These are phyloP conservation scores for Xylaria hypoxylon DNA, from an alignment of 2,329 filamentous ascomycete genomes.

Conservation along the genomic window DNA sequence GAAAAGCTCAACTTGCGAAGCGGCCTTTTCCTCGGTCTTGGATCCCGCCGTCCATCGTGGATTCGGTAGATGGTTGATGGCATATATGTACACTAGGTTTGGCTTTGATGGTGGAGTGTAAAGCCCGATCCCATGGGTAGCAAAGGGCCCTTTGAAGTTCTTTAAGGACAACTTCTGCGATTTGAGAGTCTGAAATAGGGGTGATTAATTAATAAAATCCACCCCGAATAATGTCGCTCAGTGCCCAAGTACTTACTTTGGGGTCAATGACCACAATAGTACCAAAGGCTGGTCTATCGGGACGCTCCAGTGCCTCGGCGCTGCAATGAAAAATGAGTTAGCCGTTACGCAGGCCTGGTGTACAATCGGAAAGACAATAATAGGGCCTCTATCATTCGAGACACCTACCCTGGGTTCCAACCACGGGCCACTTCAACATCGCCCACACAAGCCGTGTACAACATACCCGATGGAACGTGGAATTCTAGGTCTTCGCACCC, in stretches of 20 bases:
- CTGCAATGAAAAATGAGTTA: constrained; percentile 29
- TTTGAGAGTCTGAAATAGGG: constrained; percentile 55
- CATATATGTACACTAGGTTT: constrained; percentile 66
- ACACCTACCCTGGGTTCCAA: constrained; percentile 46
- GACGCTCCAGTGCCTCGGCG: constrained; percentile 38
- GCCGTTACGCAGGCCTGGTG: background rate
- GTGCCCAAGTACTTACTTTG: constrained; percentile 53
- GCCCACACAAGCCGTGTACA: constrained; percentile 70
- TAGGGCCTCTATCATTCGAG: background rate
- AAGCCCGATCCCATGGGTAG: constrained; percentile 71
- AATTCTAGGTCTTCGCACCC: constrained; percentile 72
- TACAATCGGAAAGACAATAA: background rate
- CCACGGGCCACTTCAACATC: constrained; percentile 38
- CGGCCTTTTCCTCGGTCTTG: constrained; percentile 53
- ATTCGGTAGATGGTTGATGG: constrained; percentile 69
- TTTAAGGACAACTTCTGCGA: constrained; percentile 60
- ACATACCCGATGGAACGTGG: constrained; percentile 58
- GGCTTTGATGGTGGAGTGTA: constrained; percentile 58
- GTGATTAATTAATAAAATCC: background rate
- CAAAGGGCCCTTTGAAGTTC: constrained; percentile 64
- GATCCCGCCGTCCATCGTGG: constrained; percentile 50
- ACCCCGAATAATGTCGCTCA: background rate
- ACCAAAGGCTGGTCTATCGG: constrained; percentile 57
- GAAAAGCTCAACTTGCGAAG: constrained; percentile 69
- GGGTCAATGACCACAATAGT: constrained; percentile 66